phyloP scores from a whole-genome alignment of 768 basidiomycete species.

The Phlebiopsis gigantea region DNA sequence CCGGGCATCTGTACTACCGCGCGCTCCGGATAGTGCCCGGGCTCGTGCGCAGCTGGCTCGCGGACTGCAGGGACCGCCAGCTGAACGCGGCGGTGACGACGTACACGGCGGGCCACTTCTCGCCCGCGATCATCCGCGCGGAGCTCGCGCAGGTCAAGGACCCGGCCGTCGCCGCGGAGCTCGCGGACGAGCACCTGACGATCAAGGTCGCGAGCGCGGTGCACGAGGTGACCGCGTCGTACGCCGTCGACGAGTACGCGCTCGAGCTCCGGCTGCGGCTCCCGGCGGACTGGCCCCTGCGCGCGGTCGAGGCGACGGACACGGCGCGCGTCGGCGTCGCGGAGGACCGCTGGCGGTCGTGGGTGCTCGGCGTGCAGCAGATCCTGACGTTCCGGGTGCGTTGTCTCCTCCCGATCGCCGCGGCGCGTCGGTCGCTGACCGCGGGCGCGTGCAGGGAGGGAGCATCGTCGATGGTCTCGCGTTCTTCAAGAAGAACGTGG shows the following conservation, averaged over 20 bases:
- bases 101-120: slow-evolving; percentile 83
- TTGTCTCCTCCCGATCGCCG: slow-evolving; percentile 12
- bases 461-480: slow-evolving; percentile 82
- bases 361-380: slow-evolving; percentile 91
- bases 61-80: slow-evolving; percentile 85
- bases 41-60: slow-evolving; percentile 79
- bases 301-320: slow-evolving; percentile 83
- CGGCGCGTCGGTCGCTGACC: not conserved
- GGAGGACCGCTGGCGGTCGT: slow-evolving; percentile 87
- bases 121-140: slow-evolving; percentile 78
- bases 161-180: slow-evolving; percentile 45
- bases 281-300: slow-evolving; percentile 88
- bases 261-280: slow-evolving; percentile 86
- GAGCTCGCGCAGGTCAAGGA: slow-evolving; percentile 74
- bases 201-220: slow-evolving; percentile 70
- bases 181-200: slow-evolving; percentile 69
- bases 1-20: slow-evolving; percentile 87
- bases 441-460: slow-evolving; percentile 57
- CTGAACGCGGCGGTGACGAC: slow-evolving; percentile 68
- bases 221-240: slow-evolving; percentile 80
- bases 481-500: slow-evolving; percentile 92
- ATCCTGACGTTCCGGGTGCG: slow-evolving; percentile 81
- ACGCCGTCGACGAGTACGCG: slow-evolving; percentile 88
- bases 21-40: slow-evolving; percentile 81
- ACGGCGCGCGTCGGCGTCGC: slow-evolving; percentile 80